Conservation (phyloP, 495 filamentous ascomycete genomes). For the Glonium stellatum region DNA sequence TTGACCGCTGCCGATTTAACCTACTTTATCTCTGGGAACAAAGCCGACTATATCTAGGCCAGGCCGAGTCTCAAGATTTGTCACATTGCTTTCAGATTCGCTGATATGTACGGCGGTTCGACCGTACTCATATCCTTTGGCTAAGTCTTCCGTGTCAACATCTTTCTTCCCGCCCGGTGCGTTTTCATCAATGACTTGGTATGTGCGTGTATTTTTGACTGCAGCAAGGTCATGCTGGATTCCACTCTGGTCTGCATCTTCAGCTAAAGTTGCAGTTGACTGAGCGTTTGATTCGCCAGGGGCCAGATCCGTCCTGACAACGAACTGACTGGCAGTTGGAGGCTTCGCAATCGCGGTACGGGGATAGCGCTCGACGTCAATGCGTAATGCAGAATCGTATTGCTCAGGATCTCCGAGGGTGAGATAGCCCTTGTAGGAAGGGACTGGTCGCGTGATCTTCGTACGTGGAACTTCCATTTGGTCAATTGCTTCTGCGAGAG, state of each 20-base stretch:
- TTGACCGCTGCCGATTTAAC: neutral
- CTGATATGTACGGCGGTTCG: conserved; percentile 84
- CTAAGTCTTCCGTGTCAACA: conserved; percentile 74
- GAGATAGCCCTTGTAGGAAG: conserved; percentile 71
- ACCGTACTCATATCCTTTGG: conserved; percentile 91
- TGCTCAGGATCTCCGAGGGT: conserved; percentile 69
- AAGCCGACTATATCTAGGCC: conserved; percentile 82
- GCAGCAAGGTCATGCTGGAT: conserved; percentile 47
- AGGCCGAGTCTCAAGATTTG: conserved; percentile 67
- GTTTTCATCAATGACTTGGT: conserved; percentile 68
- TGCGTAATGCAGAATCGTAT: conserved; percentile 70
- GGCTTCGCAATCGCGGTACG: conserved; percentile 69
- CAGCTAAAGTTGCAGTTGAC: conserved; percentile 45
- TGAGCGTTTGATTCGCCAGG: conserved; percentile 42
- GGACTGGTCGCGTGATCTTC: conserved; percentile 63
- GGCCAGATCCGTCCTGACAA: conserved; percentile 44
- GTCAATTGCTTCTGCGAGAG: conserved; percentile 76
- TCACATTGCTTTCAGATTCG: conserved; percentile 73
- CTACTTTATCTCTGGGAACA: conserved; percentile 64
- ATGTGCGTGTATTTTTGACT: conserved; percentile 67
- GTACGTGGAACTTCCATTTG: conserved; percentile 66
- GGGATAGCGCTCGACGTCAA: conserved; percentile 86
- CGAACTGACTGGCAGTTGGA: conserved; percentile 68
- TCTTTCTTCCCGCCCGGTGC: conserved; percentile 76
- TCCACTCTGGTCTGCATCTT: conserved; percentile 42